Evolutionary conservation across 345 rosid species (phyloP).

Genomic region (Corchorus capsularis): DNA sequence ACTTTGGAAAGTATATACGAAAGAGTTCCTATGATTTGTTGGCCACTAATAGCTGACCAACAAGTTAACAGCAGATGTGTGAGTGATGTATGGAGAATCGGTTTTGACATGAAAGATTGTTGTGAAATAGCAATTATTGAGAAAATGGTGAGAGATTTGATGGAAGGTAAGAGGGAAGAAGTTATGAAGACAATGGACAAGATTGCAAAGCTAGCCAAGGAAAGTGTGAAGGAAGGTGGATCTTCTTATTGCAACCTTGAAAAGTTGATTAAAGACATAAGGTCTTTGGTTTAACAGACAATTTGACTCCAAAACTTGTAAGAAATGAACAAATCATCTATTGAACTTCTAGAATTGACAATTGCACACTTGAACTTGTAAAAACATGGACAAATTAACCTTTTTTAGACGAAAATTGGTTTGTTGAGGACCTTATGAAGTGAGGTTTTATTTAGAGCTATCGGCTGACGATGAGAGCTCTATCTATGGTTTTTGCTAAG

Average conservation of each 20-base stretch:
- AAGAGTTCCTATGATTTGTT: constrained; percentile 53
- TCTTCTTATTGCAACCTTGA: constrained; percentile 39
- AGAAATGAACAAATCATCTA: too few relatives aligned
- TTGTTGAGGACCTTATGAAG: too few relatives aligned
- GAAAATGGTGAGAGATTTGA: constrained; percentile 46
- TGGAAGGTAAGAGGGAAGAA: constrained; percentile 44
- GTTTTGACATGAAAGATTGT: constrained; percentile 54
- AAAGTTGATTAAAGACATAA: constrained; percentile 31
- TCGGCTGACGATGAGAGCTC: too few relatives aligned
- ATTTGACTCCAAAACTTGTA: too few relatives aligned
- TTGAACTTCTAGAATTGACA: too few relatives aligned
- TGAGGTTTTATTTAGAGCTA: too few relatives aligned
- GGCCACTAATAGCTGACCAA: constrained; percentile 51
- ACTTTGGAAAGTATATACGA: constrained; percentile 45
- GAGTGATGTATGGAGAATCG: constrained; percentile 44
- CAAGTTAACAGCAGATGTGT: constrained; percentile 45
- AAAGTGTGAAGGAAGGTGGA: constrained; percentile 38
- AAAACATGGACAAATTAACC: too few relatives aligned
- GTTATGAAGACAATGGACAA: constrained; percentile 24
- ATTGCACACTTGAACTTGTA: too few relatives aligned
- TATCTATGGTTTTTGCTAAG: too few relatives aligned
- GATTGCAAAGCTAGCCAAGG: constrained; percentile 32
- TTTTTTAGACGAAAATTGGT: too few relatives aligned
- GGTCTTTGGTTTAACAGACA: background rate
- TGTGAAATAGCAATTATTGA: constrained; percentile 43